Base-by-base conservation (phyloP, 163 green algal genomes). In the Prototheca wickerhamii region DNA sequence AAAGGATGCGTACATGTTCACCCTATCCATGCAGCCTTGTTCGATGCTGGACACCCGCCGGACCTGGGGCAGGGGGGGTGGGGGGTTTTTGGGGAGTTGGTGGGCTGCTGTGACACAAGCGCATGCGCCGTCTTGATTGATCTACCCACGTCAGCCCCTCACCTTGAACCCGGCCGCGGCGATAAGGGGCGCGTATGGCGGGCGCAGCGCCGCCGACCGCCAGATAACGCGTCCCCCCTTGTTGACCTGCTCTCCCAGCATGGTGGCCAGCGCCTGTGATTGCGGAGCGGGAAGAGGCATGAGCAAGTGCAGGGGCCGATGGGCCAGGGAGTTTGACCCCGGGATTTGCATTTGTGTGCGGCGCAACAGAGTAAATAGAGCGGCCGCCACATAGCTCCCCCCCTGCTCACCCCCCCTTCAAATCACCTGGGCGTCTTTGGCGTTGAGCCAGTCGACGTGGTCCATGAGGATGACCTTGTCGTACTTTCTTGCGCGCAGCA, bases 381-480 rank as follows among this genome's bases (percentile, higher is more conserved):
- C 56, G 68, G 79, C 56, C 68, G 63, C 30, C 67, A 69, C 37
- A 85, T 67, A 4, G 68, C 70, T 2, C 61, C 40, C 40, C 40
- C 40, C 10, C 40, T 49, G 10, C 15, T 49, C 40, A 49, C 10
- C 46, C 46, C 18, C 46, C 23, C 54, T 3, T 85, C 84, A 58
- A 95, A 71, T 63, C 86, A 28, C 65, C 42, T 65, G 46, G 0
- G 79, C 78, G 17, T 65, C 28, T 6, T 63, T 29, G 23, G 85
- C 52, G 57, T 84, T 76, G 61, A 96, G 79, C 92, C 92, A 98
- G 79, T 98, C 92, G 44, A 96, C 78, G 70, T 98, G 91, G 82
- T 98, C 92, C 92, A 98, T 98, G 56, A 98, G 73, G 67, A 98
- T 96, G 51, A 97, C 91, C 86, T 96, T 96, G 70, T 80, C 90